These are phyloP conservation scores for Mycosphaerelloides madeirae DNA, from an alignment of 2,329 filamentous ascomycete genomes.

Conservation along the genomic window DNA sequence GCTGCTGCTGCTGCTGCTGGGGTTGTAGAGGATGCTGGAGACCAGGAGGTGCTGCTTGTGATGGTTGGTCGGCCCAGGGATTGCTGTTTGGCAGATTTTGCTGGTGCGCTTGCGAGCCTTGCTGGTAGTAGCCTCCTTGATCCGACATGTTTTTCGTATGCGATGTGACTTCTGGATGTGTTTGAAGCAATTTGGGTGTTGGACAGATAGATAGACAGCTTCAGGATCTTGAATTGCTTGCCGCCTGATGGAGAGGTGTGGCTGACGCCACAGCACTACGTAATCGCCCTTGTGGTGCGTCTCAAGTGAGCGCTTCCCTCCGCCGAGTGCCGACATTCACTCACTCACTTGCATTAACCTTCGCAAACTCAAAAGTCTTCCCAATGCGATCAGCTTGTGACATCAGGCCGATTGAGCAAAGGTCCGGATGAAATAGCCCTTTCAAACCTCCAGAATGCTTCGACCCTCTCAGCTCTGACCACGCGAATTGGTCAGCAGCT, in stretches of 20 bases:
- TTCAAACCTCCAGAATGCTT: too few relatives aligned
- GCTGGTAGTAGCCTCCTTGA: constrained; percentile 11
- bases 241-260: constrained; percentile 1
- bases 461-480: too few relatives aligned
- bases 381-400: too few relatives aligned
- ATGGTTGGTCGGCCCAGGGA: constrained; percentile 18
- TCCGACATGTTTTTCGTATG: constrained; percentile 7
- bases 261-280: background rate
- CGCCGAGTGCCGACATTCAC: too few relatives aligned
- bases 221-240: background rate
- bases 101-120: constrained; percentile 8
- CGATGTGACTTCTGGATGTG: background rate
- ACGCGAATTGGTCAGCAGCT: constrained; percentile 1
- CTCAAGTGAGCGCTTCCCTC: too few relatives aligned
- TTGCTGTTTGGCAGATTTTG: constrained; percentile 11
- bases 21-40: constrained; percentile 8
- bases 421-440: too few relatives aligned
- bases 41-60: constrained; percentile 4
- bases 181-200: background rate
- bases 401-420: too few relatives aligned
- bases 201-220: background rate
- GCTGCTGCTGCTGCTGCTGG: constrained; percentile 2
- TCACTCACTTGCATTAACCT: too few relatives aligned
- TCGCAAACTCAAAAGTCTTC: too few relatives aligned
- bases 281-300: too few relatives aligned